Evolutionary conservation across 495 filamentous ascomycete genomes (phyloP), one percentile per base, ranked within the genome.

Genomic region (Xylaria flabelliformis): DNA sequence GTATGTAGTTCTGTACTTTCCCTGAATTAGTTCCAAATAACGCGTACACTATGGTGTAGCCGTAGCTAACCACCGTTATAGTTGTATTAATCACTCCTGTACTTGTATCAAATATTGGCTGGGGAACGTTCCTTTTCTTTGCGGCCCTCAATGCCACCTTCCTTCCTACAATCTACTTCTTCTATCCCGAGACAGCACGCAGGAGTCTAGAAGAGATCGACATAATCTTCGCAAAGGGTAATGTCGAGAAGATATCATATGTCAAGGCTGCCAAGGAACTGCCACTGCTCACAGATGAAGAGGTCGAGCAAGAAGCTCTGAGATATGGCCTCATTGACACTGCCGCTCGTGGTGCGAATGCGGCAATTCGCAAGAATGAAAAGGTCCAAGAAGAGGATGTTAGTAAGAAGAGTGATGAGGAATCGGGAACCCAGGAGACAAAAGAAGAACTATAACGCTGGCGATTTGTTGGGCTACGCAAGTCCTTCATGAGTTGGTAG

Each of bases 61-160:
- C n/a, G 21, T 48, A 74, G 75, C 67, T 59, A 36, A 36, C 69
- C 26, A 24, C 26, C 70, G 64, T 73, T 68, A 68, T 90, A 15
- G 88, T 94, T 51, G 93, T 95, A 70, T 93, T 94, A 91, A 88
- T 94, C 68, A 93, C 91, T 0, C 93, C 93, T 0, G 87, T 93
- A 63, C 91, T 93, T 88, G 80, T 94, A 34, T 73, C 82, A 56
- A 82, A 84, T 65, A 93, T 93, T 67, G 78, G 84, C 63, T 95
- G 92, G 92, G 88, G 90, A 12, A 93, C 91, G 0, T 95, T 94
- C 79, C 85, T 94, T 46, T 92, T 94, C 87, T 94, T 94, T 78
- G 91, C 91, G 7, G 80, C 82, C 46, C 81, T 92, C 74, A 94
- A 95, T 80, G 89, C 86, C 62, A 81, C 81, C 73, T 93, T 94